These are phyloP conservation scores for Lodderomyces parapsilosis DNA, from an alignment of 1,139 yeast species.

Conservation along the genomic window DNA sequence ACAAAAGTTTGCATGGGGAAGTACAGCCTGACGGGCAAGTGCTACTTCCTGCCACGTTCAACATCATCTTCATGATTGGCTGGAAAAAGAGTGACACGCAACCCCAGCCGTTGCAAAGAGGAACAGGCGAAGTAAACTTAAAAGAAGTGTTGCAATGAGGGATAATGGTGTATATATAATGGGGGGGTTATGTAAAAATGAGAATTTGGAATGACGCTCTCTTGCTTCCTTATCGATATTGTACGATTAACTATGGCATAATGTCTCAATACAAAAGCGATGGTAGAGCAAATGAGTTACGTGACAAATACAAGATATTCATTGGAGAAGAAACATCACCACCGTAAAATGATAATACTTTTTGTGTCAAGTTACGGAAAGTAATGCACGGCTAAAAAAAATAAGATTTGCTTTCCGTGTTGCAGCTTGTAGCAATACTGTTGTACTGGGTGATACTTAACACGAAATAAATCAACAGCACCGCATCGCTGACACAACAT, in stretches of 20 bases:
- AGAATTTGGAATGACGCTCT: no score
- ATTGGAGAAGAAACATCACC: neutral
- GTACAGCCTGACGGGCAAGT: slow-evolving; percentile 42
- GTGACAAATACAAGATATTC: no score
- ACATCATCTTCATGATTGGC: slow-evolving; percentile 81
- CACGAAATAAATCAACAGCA: no score
- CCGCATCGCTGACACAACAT: no score
- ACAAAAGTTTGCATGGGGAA: slow-evolving; percentile 70
- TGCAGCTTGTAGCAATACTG: no score
- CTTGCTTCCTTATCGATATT: no score
- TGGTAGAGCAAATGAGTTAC: no score
- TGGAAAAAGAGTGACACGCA: slow-evolving; percentile 76
- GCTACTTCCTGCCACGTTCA: slow-evolving; percentile 62
- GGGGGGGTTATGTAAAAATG: no score
- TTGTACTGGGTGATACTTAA: no score
- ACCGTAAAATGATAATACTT: neutral
- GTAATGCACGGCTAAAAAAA: neutral
- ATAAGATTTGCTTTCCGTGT: neutral
- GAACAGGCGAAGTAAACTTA: slow-evolving; percentile 64
- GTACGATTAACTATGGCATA: no score
- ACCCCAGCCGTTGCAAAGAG: slow-evolving; percentile 73
- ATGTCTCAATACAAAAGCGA: no score
- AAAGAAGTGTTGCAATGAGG: slow-evolving; percentile 53
- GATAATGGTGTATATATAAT: no score
- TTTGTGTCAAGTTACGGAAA: neutral